A percentile compares a stretch with the other conserved stretches of the same genome.
Evolutionary conservation across 2,329 filamentous ascomycete genomes (phyloP).

Genomic region (Claviceps arundinis): DNA sequence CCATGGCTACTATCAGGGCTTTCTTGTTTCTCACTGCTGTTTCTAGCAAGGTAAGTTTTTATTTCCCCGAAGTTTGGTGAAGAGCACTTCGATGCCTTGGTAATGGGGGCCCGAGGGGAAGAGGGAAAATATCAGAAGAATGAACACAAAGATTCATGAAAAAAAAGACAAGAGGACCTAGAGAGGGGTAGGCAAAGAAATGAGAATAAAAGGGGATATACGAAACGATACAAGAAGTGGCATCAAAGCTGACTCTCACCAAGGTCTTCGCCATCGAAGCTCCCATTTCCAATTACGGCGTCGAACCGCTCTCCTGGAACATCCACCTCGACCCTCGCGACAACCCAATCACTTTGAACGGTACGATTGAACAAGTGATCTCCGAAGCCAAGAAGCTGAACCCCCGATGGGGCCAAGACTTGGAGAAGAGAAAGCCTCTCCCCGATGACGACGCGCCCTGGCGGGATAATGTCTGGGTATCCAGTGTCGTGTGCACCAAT

Average conservation of each 20-base stretch:
- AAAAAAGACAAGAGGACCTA: too few species aligned
- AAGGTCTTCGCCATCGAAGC: neutral
- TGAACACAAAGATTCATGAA: too few species aligned
- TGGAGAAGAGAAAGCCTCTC: neutral
- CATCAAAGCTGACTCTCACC: too few species aligned
- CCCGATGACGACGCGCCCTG: neutral
- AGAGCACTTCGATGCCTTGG: neutral
- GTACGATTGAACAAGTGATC: neutral
- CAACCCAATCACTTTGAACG: neutral
- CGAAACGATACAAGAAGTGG: neutral
- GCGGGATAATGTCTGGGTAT: neutral
- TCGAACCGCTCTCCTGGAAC: neutral
- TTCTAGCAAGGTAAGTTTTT: neutral
- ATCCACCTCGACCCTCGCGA: neutral
- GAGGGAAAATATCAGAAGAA: too few species aligned
- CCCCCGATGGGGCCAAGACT: neutral
- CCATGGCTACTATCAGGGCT: neutral
- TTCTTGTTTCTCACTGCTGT: neutral
- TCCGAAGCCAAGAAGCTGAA: neutral
- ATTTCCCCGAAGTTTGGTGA: neutral
- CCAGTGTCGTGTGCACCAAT: neutral
- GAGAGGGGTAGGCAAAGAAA: too few species aligned
- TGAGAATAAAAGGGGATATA: neutral
- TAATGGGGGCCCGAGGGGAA: too few species aligned
- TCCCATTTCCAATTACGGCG: neutral